These are phyloP conservation scores for Epichloe uncinata DNA, from an alignment of 2,329 filamentous ascomycete species.

Conservation along the genomic window DNA sequence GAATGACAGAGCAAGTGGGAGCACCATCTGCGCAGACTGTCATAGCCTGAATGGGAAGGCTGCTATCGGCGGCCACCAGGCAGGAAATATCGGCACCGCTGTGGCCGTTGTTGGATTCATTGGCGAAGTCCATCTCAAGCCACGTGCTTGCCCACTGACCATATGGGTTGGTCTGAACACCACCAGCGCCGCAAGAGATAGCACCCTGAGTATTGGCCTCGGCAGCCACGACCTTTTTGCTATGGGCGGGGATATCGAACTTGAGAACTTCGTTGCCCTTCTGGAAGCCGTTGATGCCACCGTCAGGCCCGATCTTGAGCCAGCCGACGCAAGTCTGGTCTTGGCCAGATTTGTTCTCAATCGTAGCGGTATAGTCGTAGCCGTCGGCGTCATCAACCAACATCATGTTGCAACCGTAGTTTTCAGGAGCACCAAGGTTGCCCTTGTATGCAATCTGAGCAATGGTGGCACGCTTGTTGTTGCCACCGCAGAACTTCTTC, in stretches of 20 bases:
- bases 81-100: slow-evolving; percentile 38
- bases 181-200: slow-evolving; percentile 27
- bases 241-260: slow-evolving; percentile 27
- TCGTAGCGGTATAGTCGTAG: slow-evolving; percentile 32
- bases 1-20: slow-evolving; percentile 28
- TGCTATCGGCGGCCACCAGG: slow-evolving; percentile 27
- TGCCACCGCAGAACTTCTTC: slow-evolving; percentile 23
- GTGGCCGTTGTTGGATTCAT: slow-evolving; percentile 31
- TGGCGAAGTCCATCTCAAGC: slow-evolving; percentile 37
- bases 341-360: slow-evolving; percentile 23
- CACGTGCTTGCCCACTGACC: slow-evolving; percentile 33
- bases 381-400: slow-evolving; percentile 22
- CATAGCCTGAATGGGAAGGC: slow-evolving; percentile 21
- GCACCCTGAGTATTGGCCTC: slow-evolving; percentile 35
- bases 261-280: slow-evolving; percentile 24
- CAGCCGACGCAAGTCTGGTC: slow-evolving; percentile 29
- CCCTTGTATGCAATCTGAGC: slow-evolving; percentile 33
- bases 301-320: slow-evolving; percentile 38
- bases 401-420: slow-evolving; percentile 42
- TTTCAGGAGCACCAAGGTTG: slow-evolving; percentile 28
- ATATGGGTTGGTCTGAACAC: slow-evolving; percentile 20
- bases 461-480: slow-evolving; percentile 31
- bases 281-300: slow-evolving; percentile 35
- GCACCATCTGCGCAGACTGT: slow-evolving; percentile 21
- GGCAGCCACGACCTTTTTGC: slow-evolving; percentile 28